Evolutionary conservation across 129 eudicot genomes (phyloP).

Genomic region (Saposhnikovia divaricata): DNA sequence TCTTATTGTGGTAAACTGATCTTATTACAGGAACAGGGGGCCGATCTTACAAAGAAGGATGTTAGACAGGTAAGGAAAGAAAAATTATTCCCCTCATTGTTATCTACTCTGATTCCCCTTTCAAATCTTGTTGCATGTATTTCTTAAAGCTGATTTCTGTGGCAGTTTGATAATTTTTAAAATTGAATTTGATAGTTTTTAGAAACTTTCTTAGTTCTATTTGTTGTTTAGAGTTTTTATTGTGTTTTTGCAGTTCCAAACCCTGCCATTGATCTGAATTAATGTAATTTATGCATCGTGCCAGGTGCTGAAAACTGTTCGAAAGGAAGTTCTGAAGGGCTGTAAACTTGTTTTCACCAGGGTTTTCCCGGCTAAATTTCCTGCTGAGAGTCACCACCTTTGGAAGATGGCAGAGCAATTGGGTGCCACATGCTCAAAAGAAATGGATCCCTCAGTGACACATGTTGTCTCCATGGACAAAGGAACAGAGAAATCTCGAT

Average conservation of each 20-base stretch:
- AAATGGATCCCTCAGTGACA: constrained; percentile 50
- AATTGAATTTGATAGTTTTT: neutral
- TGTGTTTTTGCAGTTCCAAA: neutral
- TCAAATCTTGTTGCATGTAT: neutral
- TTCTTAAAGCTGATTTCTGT: neutral
- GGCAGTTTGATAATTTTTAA: neutral
- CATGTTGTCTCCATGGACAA: constrained; percentile 62
- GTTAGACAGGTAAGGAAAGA: constrained; percentile 49
- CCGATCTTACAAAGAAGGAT: constrained; percentile 37
- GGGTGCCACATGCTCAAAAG: constrained; percentile 60
- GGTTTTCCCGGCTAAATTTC: constrained; percentile 40
- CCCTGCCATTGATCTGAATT: neutral
- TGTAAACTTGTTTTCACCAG: constrained; percentile 62
- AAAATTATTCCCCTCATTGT: neutral
- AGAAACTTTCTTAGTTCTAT: neutral
- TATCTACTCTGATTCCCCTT: too few relatives aligned
- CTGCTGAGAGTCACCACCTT: constrained; percentile 38
- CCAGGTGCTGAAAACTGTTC: constrained; percentile 45
- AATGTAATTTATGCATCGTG: neutral
- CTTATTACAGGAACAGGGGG: constrained; percentile 37
- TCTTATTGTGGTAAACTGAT: neutral
- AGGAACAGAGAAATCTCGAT: constrained; percentile 55
- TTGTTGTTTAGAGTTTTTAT: neutral
- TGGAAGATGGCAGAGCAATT: constrained; percentile 75
- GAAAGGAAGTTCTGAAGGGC: constrained; percentile 52